phyloP scores from a whole-genome alignment of 306 rosid genomes.

The Inga leiocalycina region DNA sequence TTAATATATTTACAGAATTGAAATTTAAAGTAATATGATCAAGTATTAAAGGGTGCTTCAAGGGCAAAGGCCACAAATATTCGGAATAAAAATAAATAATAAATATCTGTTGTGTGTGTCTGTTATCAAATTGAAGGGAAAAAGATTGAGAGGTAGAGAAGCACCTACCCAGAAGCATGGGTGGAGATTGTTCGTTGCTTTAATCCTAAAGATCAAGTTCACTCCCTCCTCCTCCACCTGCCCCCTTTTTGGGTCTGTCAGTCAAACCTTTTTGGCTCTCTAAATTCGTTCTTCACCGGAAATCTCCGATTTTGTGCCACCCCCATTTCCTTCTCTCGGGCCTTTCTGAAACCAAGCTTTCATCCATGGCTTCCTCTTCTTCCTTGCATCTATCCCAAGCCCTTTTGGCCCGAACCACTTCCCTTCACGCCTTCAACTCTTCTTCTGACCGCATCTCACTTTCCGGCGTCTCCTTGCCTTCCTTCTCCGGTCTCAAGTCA shows the following conservation, averaged over 20 bases:
- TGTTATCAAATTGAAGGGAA: neutral
- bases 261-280: neutral
- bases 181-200: neutral
- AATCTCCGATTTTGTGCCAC: neutral
- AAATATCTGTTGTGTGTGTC: neutral
- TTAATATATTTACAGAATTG: no score
- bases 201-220: neutral
- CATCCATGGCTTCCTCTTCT: conserved; percentile 73
- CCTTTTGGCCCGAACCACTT: conserved; percentile 68
- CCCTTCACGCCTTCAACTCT: conserved; percentile 55
- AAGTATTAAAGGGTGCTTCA: neutral
- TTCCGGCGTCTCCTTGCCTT: conserved; percentile 59
- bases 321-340: neutral
- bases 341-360: neutral
- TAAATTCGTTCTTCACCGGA: neutral
- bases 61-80: neutral
- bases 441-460: conserved; percentile 70
- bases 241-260: neutral
- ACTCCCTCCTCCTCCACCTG: neutral
- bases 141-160: conserved; percentile 1
- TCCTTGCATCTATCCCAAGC: conserved; percentile 83
- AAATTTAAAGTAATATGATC: neutral
- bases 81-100: neutral
- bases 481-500: conserved; percentile 81
- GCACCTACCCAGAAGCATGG: conserved; percentile 18